These are phyloP conservation scores for Asterophora lycoperdoides DNA, from an alignment of 768 basidiomycete genomes.

Conservation along the genomic window DNA sequence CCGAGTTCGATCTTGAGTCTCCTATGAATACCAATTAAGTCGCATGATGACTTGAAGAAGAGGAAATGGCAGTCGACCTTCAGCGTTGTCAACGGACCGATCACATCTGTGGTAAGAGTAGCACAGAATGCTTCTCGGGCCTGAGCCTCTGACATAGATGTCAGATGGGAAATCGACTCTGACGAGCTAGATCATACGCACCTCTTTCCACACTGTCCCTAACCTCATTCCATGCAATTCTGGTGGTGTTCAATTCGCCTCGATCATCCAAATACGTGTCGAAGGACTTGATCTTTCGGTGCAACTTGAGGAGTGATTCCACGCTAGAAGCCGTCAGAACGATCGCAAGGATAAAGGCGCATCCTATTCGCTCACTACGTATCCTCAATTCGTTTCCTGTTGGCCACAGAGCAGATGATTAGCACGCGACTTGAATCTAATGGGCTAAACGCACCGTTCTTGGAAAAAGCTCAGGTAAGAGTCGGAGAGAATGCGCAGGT, in stretches of 20 bases:
- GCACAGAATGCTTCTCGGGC: constrained; percentile 74
- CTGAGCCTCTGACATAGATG: constrained; percentile 60
- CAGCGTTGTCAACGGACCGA: constrained; percentile 60
- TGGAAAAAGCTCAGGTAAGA: constrained; percentile 82
- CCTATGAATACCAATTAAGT: constrained; percentile 38
- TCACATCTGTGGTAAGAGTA: constrained; percentile 68
- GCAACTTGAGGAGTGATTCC: constrained; percentile 68
- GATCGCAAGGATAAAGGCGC: background rate
- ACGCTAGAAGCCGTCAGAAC: constrained; percentile 42
- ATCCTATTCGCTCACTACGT: constrained; percentile 53
- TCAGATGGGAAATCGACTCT: constrained; percentile 5
- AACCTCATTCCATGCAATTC: constrained; percentile 80
- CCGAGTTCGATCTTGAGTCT: constrained; percentile 87
- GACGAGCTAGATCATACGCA: constrained; percentile 24
- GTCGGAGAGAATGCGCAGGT: constrained; percentile 65
- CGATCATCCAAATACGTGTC: constrained; percentile 75
- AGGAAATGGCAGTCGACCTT: constrained; percentile 43
- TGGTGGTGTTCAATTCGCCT: constrained; percentile 54
- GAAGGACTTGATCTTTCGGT: constrained; percentile 63
- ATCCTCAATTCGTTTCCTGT: constrained; percentile 81
- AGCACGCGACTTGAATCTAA: constrained; percentile 13
- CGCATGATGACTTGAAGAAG: background rate
- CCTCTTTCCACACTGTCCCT: constrained; percentile 84
- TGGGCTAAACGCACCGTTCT: constrained; percentile 56
- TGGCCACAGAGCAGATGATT: constrained; percentile 29